phyloP scores from a whole-genome alignment of 2,329 filamentous ascomycete genomes.

The Trichoderma asperellum region DNA sequence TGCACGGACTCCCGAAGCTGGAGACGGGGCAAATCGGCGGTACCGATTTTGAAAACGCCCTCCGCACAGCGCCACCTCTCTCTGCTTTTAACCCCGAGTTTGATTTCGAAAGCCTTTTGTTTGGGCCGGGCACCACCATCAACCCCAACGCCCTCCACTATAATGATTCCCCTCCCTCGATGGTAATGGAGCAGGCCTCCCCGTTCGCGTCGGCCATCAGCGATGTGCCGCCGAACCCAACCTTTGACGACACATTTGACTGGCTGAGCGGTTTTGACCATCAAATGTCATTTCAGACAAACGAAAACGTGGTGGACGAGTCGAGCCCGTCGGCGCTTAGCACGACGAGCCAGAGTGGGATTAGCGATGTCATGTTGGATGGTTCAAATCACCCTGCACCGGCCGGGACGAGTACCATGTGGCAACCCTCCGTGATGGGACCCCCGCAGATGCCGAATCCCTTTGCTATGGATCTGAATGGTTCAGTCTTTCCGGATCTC shows the following conservation, averaged over 20 bases:
- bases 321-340: constrained; percentile 97
- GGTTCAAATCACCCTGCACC: constrained; percentile 68
- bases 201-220: constrained; percentile 61
- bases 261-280: constrained; percentile 83
- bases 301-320: constrained; percentile 83
- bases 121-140: constrained; percentile 68
- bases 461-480: constrained; percentile 75
- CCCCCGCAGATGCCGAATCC: constrained; percentile 70
- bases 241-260: constrained; percentile 78
- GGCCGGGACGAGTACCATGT: constrained; percentile 62
- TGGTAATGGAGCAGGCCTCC: constrained; percentile 65
- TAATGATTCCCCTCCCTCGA: constrained; percentile 72
- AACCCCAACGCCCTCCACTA: constrained; percentile 81
- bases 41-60: constrained; percentile 67
- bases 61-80: constrained; percentile 77
- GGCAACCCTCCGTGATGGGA: constrained; percentile 70
- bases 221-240: constrained; percentile 61
- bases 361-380: constrained; percentile 90
- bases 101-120: constrained; percentile 59
- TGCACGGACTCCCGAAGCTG: constrained; percentile 76
- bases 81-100: constrained; percentile 64
- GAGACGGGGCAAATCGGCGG: constrained; percentile 74
- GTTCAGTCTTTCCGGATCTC: constrained; percentile 77
- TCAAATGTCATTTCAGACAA: constrained; percentile 70
- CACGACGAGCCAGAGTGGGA: constrained; percentile 87